Conservation (phyloP, 768 basidiomycete species). For the Dioszegia aurantiaca region DNA sequence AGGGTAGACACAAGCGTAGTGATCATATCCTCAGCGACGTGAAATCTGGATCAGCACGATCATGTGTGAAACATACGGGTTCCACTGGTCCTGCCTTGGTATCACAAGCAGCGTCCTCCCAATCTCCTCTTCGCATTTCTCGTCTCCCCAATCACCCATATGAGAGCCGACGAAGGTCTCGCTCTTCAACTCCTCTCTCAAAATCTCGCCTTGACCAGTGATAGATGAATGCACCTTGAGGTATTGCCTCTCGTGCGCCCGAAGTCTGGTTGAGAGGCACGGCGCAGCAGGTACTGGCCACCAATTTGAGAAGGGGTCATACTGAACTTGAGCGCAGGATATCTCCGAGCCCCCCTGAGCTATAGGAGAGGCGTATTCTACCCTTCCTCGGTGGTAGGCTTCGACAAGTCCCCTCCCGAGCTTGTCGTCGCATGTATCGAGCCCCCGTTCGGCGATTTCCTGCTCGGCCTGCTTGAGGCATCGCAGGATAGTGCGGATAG, state of each 20-base stretch:
- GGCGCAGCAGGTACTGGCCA: slow-evolving; percentile 47
- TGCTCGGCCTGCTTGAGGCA: slow-evolving; percentile 36
- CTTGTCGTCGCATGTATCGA: slow-evolving; percentile 40
- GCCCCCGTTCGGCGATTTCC: slow-evolving; percentile 22
- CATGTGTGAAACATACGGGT: slow-evolving; percentile 24
- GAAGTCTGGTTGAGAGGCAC: slow-evolving; percentile 35
- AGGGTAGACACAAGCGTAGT: slow-evolving; percentile 45
- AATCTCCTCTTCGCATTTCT: slow-evolving; percentile 24
- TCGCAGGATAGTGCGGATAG: slow-evolving; percentile 26
- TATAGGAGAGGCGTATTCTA: slow-evolving; percentile 24
- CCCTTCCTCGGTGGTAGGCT: slow-evolving; percentile 27
- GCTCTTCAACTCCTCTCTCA: slow-evolving; percentile 35
- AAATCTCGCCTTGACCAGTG: slow-evolving; percentile 25
- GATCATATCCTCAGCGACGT: slow-evolving; percentile 49
- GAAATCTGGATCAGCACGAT: slow-evolving; percentile 29
- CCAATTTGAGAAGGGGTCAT: slow-evolving; percentile 33
- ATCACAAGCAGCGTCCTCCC: slow-evolving; percentile 38
- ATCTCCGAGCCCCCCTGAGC: slow-evolving; percentile 16
- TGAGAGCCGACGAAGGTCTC: slow-evolving; percentile 42
- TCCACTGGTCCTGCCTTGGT: slow-evolving; percentile 48
- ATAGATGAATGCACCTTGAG: slow-evolving; percentile 16
- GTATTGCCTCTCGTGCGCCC: slow-evolving; percentile 17
- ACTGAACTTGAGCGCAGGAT: slow-evolving; percentile 33
- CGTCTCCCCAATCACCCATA: slow-evolving; percentile 5
- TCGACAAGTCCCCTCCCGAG: slow-evolving; percentile 30